phyloP scores from a whole-genome alignment of 768 basidiomycete species.

The Hydnum rufescens region DNA sequence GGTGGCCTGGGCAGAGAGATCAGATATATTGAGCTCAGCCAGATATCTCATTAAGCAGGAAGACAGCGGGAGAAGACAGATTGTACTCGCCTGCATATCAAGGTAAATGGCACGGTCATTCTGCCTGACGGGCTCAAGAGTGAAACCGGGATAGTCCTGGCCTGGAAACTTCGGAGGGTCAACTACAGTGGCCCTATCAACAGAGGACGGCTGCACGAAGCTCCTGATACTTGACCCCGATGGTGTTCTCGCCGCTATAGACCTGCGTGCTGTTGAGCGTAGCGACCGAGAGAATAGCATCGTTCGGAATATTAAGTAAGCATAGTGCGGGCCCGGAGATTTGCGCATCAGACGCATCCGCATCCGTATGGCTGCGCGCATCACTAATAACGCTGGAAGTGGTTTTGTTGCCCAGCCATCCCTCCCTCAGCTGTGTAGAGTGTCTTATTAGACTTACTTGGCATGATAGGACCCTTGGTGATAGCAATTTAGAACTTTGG shows the following conservation, averaged over 20 bases:
- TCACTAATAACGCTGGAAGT: neutral
- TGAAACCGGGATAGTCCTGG: constrained; percentile 72
- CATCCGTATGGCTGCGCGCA: neutral
- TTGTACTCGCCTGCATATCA: constrained; percentile 68
- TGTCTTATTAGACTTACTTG: too few relatives aligned
- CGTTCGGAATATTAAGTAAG: neutral
- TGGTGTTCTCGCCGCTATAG: neutral
- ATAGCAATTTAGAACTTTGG: too few relatives aligned
- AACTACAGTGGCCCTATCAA: constrained; percentile 66
- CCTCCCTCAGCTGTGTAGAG: too few relatives aligned
- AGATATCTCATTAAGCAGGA: neutral
- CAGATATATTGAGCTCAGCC: too few relatives aligned
- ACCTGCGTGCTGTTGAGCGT: neutral
- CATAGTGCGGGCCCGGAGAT: neutral
- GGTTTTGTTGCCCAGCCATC: neutral
- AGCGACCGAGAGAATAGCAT: neutral
- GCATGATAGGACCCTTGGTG: too few relatives aligned
- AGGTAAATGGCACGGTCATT: constrained; percentile 82
- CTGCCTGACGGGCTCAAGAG: constrained; percentile 40
- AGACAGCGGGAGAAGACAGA: neutral
- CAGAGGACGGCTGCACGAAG: constrained; percentile 64
- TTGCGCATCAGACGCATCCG: neutral
- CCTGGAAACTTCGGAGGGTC: constrained; percentile 43
- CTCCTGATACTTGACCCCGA: constrained; percentile 10
- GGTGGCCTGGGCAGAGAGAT: constrained; percentile 43